phyloP scores from a whole-genome alignment of 192 early-diverging fungal genomes.

The Entomortierella parvispora region DNA sequence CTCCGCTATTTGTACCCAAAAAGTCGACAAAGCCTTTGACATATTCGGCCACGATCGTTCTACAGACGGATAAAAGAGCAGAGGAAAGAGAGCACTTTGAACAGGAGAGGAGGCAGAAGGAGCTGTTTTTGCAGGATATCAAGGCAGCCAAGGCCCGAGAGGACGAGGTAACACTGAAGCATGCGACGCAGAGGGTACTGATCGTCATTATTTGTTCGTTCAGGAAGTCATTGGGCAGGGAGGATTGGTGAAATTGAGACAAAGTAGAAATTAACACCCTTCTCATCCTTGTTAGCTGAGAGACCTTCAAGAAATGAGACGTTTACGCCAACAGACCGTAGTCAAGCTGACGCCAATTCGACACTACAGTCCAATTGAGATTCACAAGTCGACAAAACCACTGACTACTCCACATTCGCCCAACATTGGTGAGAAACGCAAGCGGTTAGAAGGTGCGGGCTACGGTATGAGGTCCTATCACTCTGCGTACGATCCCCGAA shows the following conservation, averaged over 20 bases:
- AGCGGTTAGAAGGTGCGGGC: slow-evolving; percentile 20
- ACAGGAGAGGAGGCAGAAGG: slow-evolving; percentile 38
- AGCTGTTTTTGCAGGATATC: slow-evolving; percentile 25
- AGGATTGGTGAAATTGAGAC: too few species aligned
- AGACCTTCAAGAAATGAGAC: slow-evolving; percentile 16
- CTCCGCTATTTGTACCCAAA: slow-evolving; percentile 63
- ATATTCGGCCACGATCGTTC: slow-evolving; percentile 52
- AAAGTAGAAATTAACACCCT: neutral
- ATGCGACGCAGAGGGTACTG: neutral
- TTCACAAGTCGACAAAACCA: slow-evolving; percentile 29
- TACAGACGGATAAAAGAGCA: slow-evolving; percentile 62
- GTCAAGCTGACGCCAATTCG: slow-evolving; percentile 34
- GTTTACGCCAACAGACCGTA: slow-evolving; percentile 18
- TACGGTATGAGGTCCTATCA: too few species aligned
- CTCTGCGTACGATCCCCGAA: too few species aligned
- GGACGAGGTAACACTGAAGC: slow-evolving; percentile 20
- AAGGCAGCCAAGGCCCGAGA: slow-evolving; percentile 32
- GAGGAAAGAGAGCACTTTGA: slow-evolving; percentile 69
- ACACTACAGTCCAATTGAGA: slow-evolving; percentile 38
- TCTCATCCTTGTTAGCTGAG: neutral
- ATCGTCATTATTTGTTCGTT: neutral
- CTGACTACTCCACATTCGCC: slow-evolving; percentile 35
- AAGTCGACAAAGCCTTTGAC: slow-evolving; percentile 68
- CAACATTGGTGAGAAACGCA: slow-evolving; percentile 43
- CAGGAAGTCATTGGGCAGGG: too few species aligned